Base-by-base conservation (phyloP, 2,329 filamentous ascomycete species). In the Pezicula neosporulosa region DNA sequence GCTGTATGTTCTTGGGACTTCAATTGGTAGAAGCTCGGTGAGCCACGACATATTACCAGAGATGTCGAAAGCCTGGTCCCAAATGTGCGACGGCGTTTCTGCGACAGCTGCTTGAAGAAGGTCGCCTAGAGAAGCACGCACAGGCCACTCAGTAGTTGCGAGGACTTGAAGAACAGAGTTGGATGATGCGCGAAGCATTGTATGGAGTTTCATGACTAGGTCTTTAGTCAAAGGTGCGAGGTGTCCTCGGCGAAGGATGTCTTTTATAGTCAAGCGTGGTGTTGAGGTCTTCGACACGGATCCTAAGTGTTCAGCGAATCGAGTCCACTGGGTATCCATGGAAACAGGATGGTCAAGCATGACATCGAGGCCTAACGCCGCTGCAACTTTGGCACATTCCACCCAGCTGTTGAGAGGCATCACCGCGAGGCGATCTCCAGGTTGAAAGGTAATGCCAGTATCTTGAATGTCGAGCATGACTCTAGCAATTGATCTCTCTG, bases 361-460 rank as follows among this genome's bases (percentile, higher is more conserved):
- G 3, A 69, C 62, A 30, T 76, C 76, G 0, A 80, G 65, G 0
- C 77, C 77, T 1, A 81, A 67, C 0, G 76, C 76, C 0, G 76
- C 72, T 3, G 74, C 76, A 9, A 81, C 74, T 55, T 80, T 80
- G 16, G 77, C 77, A 47, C 75, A 78, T 57, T 81, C 77, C 8
- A 73, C 71, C 77, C 76, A 80, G 49, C 68, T 72, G 50, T 80
- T 81, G 15, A 80, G 69, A 0, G 77, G 77, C 77, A 81, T 80
- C 2, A 81, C 66, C 0, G 77, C 77, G 6, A 81, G 68, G 5
- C 77, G 70, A 48, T 81, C 77, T 0, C 78, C 78, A 0, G 77
- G 77, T 45, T 73, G 69, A 49, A 78, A 81, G 0, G 77, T 80
- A 42, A 80, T 75, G 1, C 77, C 77, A 0, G 77, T 78, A 44